Evolutionary conservation across 148 eudicot genomes (phyloP).

Genomic region (Chenopodium formosanum): DNA sequence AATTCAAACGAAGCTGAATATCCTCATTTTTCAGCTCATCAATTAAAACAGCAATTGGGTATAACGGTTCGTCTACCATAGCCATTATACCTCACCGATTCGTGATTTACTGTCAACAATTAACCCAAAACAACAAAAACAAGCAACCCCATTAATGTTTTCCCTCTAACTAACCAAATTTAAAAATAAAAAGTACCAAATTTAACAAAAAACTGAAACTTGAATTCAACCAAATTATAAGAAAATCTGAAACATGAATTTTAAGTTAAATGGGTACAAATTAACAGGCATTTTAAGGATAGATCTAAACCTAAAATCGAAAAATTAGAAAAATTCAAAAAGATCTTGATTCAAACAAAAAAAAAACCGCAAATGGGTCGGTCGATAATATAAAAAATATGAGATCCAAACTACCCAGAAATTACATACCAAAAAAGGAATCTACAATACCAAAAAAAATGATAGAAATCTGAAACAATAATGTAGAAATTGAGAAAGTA

Average conservation of each 20-base stretch:
- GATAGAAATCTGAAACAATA: background rate
- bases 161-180: background rate
- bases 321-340: too few species aligned
- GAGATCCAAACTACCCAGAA: background rate
- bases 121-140: background rate
- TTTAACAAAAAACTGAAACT: background rate
- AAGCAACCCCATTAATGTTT: background rate
- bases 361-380: background rate
- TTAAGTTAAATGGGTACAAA: background rate
- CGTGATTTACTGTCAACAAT: background rate
- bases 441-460: too few species aligned
- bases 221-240: too few species aligned
- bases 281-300: background rate
- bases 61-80: slow-evolving; percentile 52
- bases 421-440: background rate
- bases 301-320: background rate
- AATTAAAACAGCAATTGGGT: slow-evolving; percentile 45
- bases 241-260: too few species aligned
- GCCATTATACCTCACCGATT: slow-evolving; percentile 34
- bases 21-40: slow-evolving; percentile 51
- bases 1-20: slow-evolving; percentile 46
- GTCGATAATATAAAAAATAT: background rate
- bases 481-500: background rate
- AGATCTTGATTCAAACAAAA: too few species aligned
- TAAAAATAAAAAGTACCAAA: too few species aligned